Evolutionary conservation across 2,329 filamentous ascomycete genomes (phyloP).

Genomic region (Talaromyces atroroseus): DNA sequence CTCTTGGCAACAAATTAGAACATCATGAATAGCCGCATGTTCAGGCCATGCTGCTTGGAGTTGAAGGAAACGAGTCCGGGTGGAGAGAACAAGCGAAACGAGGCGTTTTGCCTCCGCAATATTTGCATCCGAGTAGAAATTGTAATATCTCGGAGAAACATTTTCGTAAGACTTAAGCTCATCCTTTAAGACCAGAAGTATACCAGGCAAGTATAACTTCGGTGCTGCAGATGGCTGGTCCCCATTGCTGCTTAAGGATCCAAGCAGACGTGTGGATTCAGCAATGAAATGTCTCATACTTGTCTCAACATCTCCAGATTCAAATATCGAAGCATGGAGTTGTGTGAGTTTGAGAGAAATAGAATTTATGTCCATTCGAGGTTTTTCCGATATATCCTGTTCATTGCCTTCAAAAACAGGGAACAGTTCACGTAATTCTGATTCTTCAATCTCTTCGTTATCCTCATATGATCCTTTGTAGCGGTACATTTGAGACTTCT

Average conservation of each 20-base stretch:
- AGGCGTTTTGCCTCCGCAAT: conserved; percentile 69
- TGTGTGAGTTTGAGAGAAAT: conserved; percentile 58
- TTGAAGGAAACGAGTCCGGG: conserved; percentile 66
- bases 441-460: conserved; percentile 66
- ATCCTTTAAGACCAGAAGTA: conserved; percentile 61
- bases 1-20: conserved; percentile 67
- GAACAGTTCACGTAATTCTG: conserved; percentile 76
- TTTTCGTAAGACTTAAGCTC: conserved; percentile 48
- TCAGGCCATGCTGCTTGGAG: conserved; percentile 62
- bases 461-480: conserved; percentile 75
- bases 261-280: conserved; percentile 30
- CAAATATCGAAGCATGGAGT: conserved; percentile 50
- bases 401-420: conserved; percentile 62
- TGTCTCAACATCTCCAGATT: conserved; percentile 22
- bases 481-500: conserved; percentile 71
- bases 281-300: conserved; percentile 31
- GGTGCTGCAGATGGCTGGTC: conserved; percentile 26
- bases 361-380: conserved; percentile 43
- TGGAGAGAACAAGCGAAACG: conserved; percentile 61
- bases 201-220: conserved; percentile 58
- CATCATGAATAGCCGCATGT: conserved; percentile 75
- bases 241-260: conserved; percentile 24
- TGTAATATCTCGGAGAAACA: conserved; percentile 55
- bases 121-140: conserved; percentile 85
- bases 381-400: conserved; percentile 26